A percentile compares a stretch with the other conserved stretches of the same genome.
These are phyloP conservation scores for Chaetomidium leptoderma DNA, from an alignment of 495 filamentous ascomycete genomes.

Conservation along the genomic window DNA sequence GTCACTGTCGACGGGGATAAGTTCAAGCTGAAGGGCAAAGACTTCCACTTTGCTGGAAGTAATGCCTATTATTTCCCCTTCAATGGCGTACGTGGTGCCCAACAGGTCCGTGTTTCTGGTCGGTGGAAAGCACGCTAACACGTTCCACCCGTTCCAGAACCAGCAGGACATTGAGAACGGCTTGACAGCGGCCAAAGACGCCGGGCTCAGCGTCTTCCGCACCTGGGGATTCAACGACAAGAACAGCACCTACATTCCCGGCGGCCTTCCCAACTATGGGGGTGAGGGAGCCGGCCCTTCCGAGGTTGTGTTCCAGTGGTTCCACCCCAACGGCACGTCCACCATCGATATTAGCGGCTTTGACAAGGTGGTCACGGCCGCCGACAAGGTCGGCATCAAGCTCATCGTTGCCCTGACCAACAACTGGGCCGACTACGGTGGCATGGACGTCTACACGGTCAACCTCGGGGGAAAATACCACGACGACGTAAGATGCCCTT, in stretches of 20 bases:
- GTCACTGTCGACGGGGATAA: conserved; percentile 49
- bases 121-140: too few species aligned
- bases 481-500: conserved; percentile 27
- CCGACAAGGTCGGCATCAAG: conserved; percentile 55
- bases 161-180: conserved; percentile 60
- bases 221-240: conserved; percentile 61
- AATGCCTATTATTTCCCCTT: conserved; percentile 73
- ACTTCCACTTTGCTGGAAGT: conserved; percentile 64
- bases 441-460: conserved; percentile 42
- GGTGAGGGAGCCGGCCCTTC: conserved; percentile 49
- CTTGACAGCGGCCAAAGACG: conserved; percentile 47
- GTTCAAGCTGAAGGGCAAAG: conserved; percentile 60
- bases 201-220: conserved; percentile 61
- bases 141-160: conserved; percentile 34
- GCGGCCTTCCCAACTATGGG: conserved; percentile 42
- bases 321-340: conserved; percentile 39
- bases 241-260: conserved; percentile 48
- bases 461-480: conserved; percentile 39
- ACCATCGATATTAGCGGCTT: conserved; percentile 59
- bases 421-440: conserved; percentile 55
- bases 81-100: conserved; percentile 33
- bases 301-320: conserved; percentile 47
- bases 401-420: conserved; percentile 53
- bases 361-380: conserved; percentile 61
- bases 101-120: too few species aligned